Evolutionary conservation across 306 rosid genomes (phyloP).

Genomic region (Spatholobus suberectus): DNA sequence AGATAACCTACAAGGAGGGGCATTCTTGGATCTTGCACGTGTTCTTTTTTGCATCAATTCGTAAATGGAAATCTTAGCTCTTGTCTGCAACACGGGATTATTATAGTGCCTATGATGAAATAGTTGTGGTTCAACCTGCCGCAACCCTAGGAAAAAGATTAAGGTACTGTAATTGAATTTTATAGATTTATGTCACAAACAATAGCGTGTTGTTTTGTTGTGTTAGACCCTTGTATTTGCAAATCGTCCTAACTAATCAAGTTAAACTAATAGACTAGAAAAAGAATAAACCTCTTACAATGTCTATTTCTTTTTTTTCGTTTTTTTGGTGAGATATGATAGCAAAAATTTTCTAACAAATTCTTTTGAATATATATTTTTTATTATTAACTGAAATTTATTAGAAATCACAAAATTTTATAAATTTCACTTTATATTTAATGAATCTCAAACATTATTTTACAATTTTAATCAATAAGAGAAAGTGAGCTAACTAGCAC

Average conservation of each 20-base stretch:
- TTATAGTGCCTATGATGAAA: constrained; percentile 16
- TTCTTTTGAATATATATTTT: too few species aligned
- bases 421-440: too few species aligned
- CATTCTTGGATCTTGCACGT: constrained; percentile 36
- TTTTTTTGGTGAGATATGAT: too few species aligned
- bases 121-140: not conserved
- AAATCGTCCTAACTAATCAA: not conserved
- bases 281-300: too few species aligned
- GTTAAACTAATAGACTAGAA: not conserved
- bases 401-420: too few species aligned
- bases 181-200: too few species aligned
- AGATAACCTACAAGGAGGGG: constrained; percentile 45
- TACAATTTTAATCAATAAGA: too few species aligned
- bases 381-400: too few species aligned
- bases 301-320: too few species aligned
- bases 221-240: not conserved
- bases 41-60: constrained; percentile 49
- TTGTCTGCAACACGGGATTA: constrained; percentile 40
- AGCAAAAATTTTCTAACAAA: too few species aligned
- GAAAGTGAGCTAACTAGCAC: too few species aligned
- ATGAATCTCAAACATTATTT: too few species aligned
- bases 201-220: constrained; percentile 36
- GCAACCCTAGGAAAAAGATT: constrained; percentile 43
- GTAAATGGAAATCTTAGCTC: constrained; percentile 47
- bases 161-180: constrained; percentile 43